A percentile compares a stretch with the other conserved stretches of the same genome.
phyloP scores from a whole-genome alignment of 2,329 filamentous ascomycete species.

The Nemania abortiva region DNA sequence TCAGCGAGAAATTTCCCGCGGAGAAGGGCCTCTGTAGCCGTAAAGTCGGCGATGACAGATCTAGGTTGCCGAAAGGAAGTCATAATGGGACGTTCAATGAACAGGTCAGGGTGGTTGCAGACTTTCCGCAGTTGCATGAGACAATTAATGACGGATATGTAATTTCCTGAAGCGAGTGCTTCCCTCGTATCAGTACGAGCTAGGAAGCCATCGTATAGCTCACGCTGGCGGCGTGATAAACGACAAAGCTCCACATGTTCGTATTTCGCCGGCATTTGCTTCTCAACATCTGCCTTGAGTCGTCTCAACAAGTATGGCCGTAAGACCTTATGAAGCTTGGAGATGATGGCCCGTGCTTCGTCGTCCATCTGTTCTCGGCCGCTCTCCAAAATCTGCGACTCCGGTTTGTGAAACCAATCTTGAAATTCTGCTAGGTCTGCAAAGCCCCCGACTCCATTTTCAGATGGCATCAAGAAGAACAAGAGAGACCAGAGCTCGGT shows the following conservation, averaged over 20 bases:
- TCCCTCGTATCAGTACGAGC: conserved; percentile 89
- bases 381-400: conserved; percentile 95
- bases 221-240: conserved; percentile 92
- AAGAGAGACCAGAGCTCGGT: conserved; percentile 97
- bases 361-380: conserved; percentile 94
- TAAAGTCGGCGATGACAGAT: conserved; percentile 81
- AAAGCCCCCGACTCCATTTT: conserved; percentile 88
- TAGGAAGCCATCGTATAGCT: conserved; percentile 96
- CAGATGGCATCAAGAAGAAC: conserved; percentile 95
- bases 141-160: conserved; percentile 98
- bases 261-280: conserved; percentile 98
- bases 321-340: conserved; percentile 92
- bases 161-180: conserved; percentile 91
- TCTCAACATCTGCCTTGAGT: conserved; percentile 96
- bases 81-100: conserved; percentile 95
- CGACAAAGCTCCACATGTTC: conserved; percentile 97
- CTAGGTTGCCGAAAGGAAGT: conserved; percentile 93
- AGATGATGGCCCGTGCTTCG: conserved; percentile 90
- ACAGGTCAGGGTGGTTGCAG: conserved; percentile 97
- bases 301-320: conserved; percentile 91
- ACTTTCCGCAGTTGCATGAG: conserved; percentile 97
- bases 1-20: conserved; percentile 73
- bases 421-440: conserved; percentile 96
- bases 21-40: conserved; percentile 77
- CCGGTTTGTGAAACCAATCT: conserved; percentile 93